Evolutionary conservation across 1,139 yeast genomes (phyloP), one percentile per base, ranked within the genome.

Genomic region (Yamadazyma conglobata): DNA sequence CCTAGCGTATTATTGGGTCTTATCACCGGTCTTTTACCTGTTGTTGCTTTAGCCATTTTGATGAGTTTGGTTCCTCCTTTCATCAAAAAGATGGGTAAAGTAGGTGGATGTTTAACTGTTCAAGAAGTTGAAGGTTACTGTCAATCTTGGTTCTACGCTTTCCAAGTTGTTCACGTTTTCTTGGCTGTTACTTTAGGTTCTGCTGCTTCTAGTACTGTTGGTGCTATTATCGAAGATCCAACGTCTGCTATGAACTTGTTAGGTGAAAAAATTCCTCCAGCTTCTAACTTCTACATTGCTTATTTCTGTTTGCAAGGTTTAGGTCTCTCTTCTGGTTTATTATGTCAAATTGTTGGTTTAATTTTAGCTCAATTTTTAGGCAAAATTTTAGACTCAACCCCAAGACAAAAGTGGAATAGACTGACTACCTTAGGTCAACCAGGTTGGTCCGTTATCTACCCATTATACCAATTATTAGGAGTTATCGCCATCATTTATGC

Each of bases 151-250:
- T 91, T 67, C 57, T 91, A 73, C 60, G 94, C 88, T 3, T 89
- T 89, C 74, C 91, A 84, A 58, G 89, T 87, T 32, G 78, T 89
- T 27, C 88, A 89, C 54, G 86, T 70, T 11, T 89, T 89, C 59
- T 58, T 89, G 40, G 88, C 88, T 31, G 73, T 86, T 32, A 86
- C 96, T 1, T 56, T 86, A 36, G 69, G 95, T 13, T 85, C 95
- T 9, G 77, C 96, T 27, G 71, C 73, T 24, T 85, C 94, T 10
- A 66, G 94, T 9, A 70, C 91, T 2, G 79, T 81, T 3, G 75
- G 77, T 6, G 59, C 69, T 10, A 73, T 77, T 37, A 75, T 79
- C 31, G 55, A 67, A 12, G 54, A 77, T 10, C 88, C 89, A 21
- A 39, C 58, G 3, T 47, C 58, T 21, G 84, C 82, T 4, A 68